Evolutionary conservation across 2,329 filamentous ascomycete species (phyloP).

Genomic region (Pestalotiopsis sp.): DNA sequence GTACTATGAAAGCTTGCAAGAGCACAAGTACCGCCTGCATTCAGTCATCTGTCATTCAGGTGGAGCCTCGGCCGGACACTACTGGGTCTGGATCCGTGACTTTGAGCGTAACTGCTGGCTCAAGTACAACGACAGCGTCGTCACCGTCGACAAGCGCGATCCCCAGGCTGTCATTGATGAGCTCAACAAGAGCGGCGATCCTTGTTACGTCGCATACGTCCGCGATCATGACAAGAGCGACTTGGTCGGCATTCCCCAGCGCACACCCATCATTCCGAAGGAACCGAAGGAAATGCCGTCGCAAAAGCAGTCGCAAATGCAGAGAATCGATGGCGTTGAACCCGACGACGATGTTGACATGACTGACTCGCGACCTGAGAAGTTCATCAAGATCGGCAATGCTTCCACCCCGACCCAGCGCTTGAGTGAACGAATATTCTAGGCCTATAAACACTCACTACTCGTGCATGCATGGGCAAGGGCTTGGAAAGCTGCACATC

Average conservation of each 20-base stretch:
- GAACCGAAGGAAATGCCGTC: constrained; percentile 16
- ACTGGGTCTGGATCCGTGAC: constrained; percentile 96
- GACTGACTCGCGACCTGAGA: not conserved
- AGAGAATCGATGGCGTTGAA: constrained; percentile 31
- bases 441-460: too few relatives aligned
- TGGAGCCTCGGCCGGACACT: constrained; percentile 76
- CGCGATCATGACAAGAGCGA: constrained; percentile 64
- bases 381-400: not conserved
- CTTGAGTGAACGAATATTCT: too few relatives aligned
- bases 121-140: constrained; percentile 88
- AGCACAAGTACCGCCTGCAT: constrained; percentile 79
- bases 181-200: constrained; percentile 71
- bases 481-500: too few relatives aligned
- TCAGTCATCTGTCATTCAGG: constrained; percentile 92
- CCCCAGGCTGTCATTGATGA: constrained; percentile 69
- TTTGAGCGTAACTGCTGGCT: constrained; percentile 82
- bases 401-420: too few relatives aligned
- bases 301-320: constrained; percentile 17
- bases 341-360: not conserved
- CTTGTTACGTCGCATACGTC: constrained; percentile 86
- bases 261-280: constrained; percentile 21
- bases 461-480: too few relatives aligned
- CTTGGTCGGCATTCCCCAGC: constrained; percentile 49
- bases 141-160: constrained; percentile 68
- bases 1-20: constrained; percentile 26